Percentiles rank a stretch among this genome's conserved stretches.
Evolutionary conservation across 495 filamentous ascomycete genomes (phyloP).

Genomic region (Aspergillus asperescens): DNA sequence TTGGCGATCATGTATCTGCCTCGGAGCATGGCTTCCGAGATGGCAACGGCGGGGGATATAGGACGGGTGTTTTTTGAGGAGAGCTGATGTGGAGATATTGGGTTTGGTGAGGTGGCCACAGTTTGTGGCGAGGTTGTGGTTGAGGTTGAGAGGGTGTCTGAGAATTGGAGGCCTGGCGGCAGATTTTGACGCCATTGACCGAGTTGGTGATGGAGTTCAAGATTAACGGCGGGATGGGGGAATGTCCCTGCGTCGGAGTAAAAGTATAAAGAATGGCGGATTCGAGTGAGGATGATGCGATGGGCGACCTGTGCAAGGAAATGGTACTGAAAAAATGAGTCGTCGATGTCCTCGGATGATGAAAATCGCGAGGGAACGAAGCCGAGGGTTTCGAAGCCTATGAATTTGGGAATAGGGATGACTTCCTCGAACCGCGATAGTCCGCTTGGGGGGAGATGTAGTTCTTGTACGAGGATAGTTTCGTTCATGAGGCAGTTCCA

Average conservation of each 20-base stretch:
- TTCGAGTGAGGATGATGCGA: conserved; percentile 45
- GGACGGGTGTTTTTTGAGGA: conserved; percentile 22
- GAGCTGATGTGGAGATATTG: conserved; percentile 12
- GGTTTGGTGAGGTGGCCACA: conserved; percentile 21
- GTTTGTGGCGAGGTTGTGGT: conserved; percentile 25
- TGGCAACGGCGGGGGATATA: conserved; percentile 35
- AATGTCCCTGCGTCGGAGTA: conserved; percentile 45
- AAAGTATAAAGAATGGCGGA: conserved; percentile 46
- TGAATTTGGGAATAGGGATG: conserved; percentile 47
- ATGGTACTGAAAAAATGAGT: conserved; percentile 47
- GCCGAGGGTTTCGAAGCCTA: conserved; percentile 37
- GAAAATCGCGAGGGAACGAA: conserved; percentile 29
- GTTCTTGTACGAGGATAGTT: conserved; percentile 44
- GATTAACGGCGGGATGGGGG: conserved; percentile 41
- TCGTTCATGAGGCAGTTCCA: conserved; percentile 49
- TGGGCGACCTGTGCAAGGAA: conserved; percentile 48
- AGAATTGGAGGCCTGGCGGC: conserved; percentile 38
- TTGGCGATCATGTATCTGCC: conserved; percentile 43
- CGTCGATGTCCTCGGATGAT: conserved; percentile 34
- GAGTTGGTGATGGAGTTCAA: conserved; percentile 44
- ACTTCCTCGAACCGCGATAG: conserved; percentile 41
- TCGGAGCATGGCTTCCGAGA: conserved; percentile 45
- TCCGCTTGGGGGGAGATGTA: conserved; percentile 45
- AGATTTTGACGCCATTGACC: conserved; percentile 46
- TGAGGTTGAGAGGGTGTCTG: conserved; percentile 20